phyloP scores from a whole-genome alignment of 495 filamentous ascomycete genomes.

The Aspergillus haitiensis region DNA sequence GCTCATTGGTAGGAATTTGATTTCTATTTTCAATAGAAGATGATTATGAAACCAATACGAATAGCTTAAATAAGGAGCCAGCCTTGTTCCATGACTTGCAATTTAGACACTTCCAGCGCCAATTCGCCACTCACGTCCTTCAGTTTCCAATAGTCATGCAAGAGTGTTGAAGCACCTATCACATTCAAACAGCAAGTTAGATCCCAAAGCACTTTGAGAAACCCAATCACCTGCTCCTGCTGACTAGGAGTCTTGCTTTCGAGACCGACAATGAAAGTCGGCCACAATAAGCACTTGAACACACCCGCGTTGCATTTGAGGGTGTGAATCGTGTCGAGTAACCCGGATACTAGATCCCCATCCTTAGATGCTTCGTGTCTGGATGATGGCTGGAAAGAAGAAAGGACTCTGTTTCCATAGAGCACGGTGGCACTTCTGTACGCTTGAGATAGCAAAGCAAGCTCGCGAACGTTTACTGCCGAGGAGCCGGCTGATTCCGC shows the following conservation, averaged over 20 bases:
- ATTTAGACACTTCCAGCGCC: slow-evolving; percentile 5
- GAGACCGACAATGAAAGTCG: slow-evolving; percentile 53
- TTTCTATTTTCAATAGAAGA: no score
- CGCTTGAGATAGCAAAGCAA: slow-evolving; percentile 10
- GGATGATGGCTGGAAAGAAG: not conserved
- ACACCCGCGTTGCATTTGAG: slow-evolving; percentile 42
- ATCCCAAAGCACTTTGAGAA: slow-evolving; percentile 27
- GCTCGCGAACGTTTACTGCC: slow-evolving; percentile 8
- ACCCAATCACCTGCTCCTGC: slow-evolving; percentile 15
- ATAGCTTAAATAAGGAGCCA: slow-evolving; percentile 14
- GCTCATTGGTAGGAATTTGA: no score
- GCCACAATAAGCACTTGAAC: slow-evolving; percentile 56
- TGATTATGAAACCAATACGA: no score
- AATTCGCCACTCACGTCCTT: not conserved
- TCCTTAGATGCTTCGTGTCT: not conserved
- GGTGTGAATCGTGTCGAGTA: slow-evolving; percentile 38
- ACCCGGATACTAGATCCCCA: slow-evolving; percentile 36
- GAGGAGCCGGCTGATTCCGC: slow-evolving; percentile 31
- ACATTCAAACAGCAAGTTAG: slow-evolving; percentile 32
- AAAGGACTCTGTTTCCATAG: slow-evolving; percentile 23
- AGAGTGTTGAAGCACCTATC: slow-evolving; percentile 32
- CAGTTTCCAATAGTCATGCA: slow-evolving; percentile 33
- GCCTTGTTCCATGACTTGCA: slow-evolving; percentile 12
- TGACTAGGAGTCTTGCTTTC: slow-evolving; percentile 26
- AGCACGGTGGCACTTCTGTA: slow-evolving; percentile 24